Evolutionary conservation across 208 protist species (phyloP), one percentile per base, ranked within the genome.

Genomic region (Leishmania braziliensis): DNA sequence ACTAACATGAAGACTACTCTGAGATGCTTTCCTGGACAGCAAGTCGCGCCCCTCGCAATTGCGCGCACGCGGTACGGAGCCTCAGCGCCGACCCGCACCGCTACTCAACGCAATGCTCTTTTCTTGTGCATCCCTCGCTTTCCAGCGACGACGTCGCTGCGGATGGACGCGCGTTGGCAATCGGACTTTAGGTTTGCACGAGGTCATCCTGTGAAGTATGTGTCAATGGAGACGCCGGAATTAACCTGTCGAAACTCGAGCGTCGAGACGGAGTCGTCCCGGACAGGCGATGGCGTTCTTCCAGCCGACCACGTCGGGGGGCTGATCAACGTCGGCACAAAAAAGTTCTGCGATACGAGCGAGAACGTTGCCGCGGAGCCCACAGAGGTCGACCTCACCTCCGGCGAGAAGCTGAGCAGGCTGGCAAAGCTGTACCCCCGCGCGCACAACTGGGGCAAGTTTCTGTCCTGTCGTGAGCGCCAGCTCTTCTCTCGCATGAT

Each of bases 401-500:
- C 78, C 2, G 82, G 74, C 33, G 86, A 81, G 36, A 80, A 81
- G 60, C 48, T 60, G 1, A 54, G 71, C 10, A 65, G 86, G 69
- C 79, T 90, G 3, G 87, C 89, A 3, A 75, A 65, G 78, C 74
- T 79, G 3, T 89, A 89, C 58, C 65, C 43, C 39, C 73, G 73
- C 10, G 29, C 58, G 20, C 29, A 77, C 53, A 39, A 48, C 5
- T 73, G 63, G 10, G 39, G 54, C 3, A 43, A 39, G 48, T 90
- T 82, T 76, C 79, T 95, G 48, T 89, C 90, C 8, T 23, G 66
- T 43, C 26, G 33, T 43, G 91, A 95, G 48, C 80, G 86, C 10
- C 65, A 78, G 0, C 51, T 75, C 54, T 87, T 96, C 56, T 86
- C 83, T 18, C 84, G 86, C 68, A 89, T 96, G 85, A 90, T 96